Conservation (phyloP, 2,329 filamentous ascomycete genomes). For the Botrytis fragariae region DNA sequence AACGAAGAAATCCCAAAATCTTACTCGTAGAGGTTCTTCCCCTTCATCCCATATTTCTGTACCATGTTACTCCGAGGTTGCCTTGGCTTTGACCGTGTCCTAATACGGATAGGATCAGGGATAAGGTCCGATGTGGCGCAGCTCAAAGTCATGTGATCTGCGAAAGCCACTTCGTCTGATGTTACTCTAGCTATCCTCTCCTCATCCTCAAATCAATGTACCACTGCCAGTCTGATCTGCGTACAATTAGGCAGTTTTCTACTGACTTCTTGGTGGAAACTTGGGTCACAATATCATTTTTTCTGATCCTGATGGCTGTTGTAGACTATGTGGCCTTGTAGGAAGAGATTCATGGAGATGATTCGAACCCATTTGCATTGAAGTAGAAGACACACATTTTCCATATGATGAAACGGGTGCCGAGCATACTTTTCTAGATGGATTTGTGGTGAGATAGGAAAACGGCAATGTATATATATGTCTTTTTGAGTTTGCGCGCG, state of each 20-base stretch:
- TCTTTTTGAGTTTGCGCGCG: neutral
- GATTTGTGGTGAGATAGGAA: neutral
- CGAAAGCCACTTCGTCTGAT: neutral
- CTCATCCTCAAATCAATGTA: neutral
- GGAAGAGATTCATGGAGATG: neutral
- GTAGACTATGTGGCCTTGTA: neutral
- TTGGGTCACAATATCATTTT: neutral
- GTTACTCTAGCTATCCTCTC: neutral
- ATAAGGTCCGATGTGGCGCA: neutral
- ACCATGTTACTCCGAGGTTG: conserved; percentile 3
- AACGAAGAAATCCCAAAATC: neutral
- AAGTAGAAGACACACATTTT: too few relatives aligned
- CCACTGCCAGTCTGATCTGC: neutral
- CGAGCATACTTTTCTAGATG: conserved; percentile 8
- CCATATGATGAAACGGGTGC: conserved; percentile 4
- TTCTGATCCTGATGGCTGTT: neutral
- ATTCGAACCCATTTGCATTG: neutral
- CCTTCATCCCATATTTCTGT: neutral
- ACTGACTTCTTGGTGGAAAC: neutral
- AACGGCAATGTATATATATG: neutral
- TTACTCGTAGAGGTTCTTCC: neutral
- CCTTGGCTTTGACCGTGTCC: conserved; percentile 14
- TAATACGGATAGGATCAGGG: neutral
- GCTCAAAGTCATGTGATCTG: neutral
- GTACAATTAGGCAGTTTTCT: rapidly evolving